A percentile compares a stretch with the other conserved stretches of the same genome.
These are phyloP conservation scores for Xylaria polymorpha DNA, from an alignment of 2,329 filamentous ascomycete species.

Conservation along the genomic window DNA sequence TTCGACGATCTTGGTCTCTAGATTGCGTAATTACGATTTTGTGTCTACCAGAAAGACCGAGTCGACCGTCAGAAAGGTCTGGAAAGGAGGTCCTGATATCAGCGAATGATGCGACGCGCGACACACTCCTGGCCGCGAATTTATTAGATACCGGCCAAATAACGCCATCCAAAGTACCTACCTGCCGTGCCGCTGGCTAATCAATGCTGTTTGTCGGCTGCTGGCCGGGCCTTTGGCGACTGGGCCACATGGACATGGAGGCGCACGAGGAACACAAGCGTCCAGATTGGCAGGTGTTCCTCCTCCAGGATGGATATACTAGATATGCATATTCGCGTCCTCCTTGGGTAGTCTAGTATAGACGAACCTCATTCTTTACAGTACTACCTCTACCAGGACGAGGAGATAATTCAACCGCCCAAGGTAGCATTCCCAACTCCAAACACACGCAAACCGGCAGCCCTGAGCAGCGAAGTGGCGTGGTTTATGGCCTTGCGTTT, in stretches of 20 bases:
- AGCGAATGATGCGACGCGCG: not conserved
- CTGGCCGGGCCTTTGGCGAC: slow-evolving; percentile 12
- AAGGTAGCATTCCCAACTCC: slow-evolving; percentile 22
- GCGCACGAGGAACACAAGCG: slow-evolving; percentile 1
- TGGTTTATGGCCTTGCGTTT: slow-evolving; percentile 22
- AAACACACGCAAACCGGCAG: slow-evolving; percentile 15
- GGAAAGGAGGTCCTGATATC: not conserved
- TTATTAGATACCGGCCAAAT: slow-evolving; percentile 7
- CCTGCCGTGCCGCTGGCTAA: slow-evolving; percentile 27
- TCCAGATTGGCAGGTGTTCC: not conserved
- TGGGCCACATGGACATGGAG: not conserved
- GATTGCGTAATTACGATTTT: not conserved
- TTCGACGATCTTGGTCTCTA: not conserved
- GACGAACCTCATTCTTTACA: not conserved
- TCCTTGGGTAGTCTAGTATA: not conserved
- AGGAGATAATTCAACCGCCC: slow-evolving; percentile 15
- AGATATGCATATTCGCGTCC: not conserved
- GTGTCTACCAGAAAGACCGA: not conserved
- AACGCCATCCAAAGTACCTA: not conserved
- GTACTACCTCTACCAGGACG: not conserved
- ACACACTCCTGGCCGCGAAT: not conserved
- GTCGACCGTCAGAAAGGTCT: not conserved
- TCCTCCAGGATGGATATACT: not conserved
- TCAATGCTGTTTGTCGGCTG: slow-evolving; percentile 10
- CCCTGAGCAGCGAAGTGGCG: slow-evolving; percentile 23